Base-by-base conservation (phyloP, 495 filamentous ascomycete species). In the Penicillium antarcticum region DNA sequence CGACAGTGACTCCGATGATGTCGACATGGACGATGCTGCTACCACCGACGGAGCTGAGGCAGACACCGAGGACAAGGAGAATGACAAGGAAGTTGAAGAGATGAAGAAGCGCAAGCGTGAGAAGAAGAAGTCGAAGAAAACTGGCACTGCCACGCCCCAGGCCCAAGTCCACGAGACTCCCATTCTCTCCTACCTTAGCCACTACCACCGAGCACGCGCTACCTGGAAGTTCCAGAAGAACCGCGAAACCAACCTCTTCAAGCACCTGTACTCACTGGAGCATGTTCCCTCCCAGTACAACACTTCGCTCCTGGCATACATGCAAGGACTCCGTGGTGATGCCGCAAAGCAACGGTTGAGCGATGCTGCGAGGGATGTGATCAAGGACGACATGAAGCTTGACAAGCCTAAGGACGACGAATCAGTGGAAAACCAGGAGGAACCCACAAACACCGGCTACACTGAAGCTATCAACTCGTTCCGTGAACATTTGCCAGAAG, bases 191-290 rank as follows among this genome's bases (percentile, higher is more conserved):
- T 96, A 96, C 65, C 76, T 96, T 17, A 77, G 73, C 19, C 77
- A 79, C 63, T 92, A 88, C 78, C 72, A 86, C 64, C 79, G 77
- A 37, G 75, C 81, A 40, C 83, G 80, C 37, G 67, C 75, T 0
- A 73, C 69, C 33, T 96, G 91, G 91, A 96, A 95, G 68, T 96
- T 96, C 73, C 92, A 92, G 74, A 96, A 96, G 73, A 87, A 85
- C 48, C 80, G 87, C 62, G 89, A 95, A 70, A 87, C 82, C 13
- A 80, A 86, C 48, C 69, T 96, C 13, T 80, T 96, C 66, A 92
- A 91, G 71, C 82, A 94, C 63, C 67, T 88, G 18, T 88, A 92
- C 59, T 83, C 87, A 49, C 63, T 82, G 40, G 73, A 83, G 42
- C 73, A 74, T 32, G 79, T 95, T 14, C 88, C 89, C 0, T 67